Evolutionary conservation across 1,284 basidiomycete species (phyloP), one percentile per base, ranked within the genome.

Genomic region (Malassezia japonica): DNA sequence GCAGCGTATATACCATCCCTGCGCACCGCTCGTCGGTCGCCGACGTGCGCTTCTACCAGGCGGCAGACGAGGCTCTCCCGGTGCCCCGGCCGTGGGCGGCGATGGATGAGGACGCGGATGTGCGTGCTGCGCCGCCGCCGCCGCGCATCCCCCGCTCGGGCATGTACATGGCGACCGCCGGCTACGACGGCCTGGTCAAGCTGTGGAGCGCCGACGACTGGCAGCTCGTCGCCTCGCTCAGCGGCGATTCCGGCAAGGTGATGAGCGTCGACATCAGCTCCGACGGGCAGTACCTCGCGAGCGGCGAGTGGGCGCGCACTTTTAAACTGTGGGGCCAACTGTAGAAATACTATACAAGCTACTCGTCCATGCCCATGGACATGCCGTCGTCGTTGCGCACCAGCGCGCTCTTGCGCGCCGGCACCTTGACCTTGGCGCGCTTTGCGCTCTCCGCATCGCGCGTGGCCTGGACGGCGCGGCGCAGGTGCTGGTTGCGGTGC

Each of bases 201-300:
- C 71, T 98, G 39, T 99, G 94, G 94, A 88, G 85, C 60, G 88
- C 92, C 23, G 94, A 98, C 72, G 94, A 98, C 70, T 99, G 94
- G 92, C 87, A 89, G 65, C 77, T 92, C 29, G 78, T 95, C 39
- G 80, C 84, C 56, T 86, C 86, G 40, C 78, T 99, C 55, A 83
- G 86, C 28, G 91, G 89, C 13, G 92, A 96, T 70, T 85, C 86
- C 6, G 90, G 90, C 29, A 96, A 96, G 74, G 90, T 96, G 53
- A 98, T 98, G 94, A 89, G 86, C 29, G 89, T 92, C 27, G 94
- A 98, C 73, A 78, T 96, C 21, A 61, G 55, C 42, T 45, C 63
- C 6, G 59, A 65, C 38, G 64, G 61, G 25, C 46, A 57, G 28
- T 55, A 53, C 41, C 46, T 62, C 15, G 64, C 61, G 23, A 66